Conservation (phyloP, 1,284 basidiomycete species). For the Polyporus tsugae region DNA sequence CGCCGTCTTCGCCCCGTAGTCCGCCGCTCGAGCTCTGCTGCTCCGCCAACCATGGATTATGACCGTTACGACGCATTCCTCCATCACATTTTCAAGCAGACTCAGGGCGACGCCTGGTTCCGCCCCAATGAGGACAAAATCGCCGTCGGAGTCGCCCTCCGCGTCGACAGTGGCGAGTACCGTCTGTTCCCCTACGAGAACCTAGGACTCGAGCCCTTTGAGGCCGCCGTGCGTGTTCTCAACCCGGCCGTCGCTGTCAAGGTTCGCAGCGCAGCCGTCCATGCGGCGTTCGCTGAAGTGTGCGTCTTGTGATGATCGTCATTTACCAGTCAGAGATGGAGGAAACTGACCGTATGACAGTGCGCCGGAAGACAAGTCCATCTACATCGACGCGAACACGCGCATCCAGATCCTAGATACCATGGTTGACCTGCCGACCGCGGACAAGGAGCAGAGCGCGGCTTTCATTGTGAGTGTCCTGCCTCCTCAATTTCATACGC, state of each 20-base stretch:
- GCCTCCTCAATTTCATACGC: neutral
- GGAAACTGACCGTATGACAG: conserved; percentile 39
- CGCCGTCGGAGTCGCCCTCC: conserved; percentile 70
- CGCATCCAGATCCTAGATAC: conserved; percentile 77
- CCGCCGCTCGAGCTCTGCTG: conserved; percentile 14
- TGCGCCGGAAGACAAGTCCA: conserved; percentile 57
- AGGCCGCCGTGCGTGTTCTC: conserved; percentile 74
- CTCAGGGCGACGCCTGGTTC: conserved; percentile 67
- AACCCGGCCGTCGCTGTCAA: conserved; percentile 87
- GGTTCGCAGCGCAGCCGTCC: conserved; percentile 79
- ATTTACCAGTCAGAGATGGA: conserved; percentile 7
- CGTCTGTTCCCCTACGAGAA: conserved; percentile 81
- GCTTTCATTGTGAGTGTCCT: conserved; percentile 75
- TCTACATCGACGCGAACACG: conserved; percentile 75
- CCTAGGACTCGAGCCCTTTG: conserved; percentile 71
- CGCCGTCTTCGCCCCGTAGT: conserved; percentile 23
- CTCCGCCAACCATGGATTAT: conserved; percentile 48
- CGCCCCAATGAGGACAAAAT: conserved; percentile 57
- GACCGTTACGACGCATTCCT: conserved; percentile 60
- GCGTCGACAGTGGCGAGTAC: conserved; percentile 65
- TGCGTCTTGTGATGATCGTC: conserved; percentile 47
- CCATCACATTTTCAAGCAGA: conserved; percentile 65
- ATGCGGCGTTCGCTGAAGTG: conserved; percentile 80
- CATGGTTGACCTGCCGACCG: conserved; percentile 74
- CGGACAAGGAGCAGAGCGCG: conserved; percentile 85